Conservation (phyloP, 176 grass and related monocot genomes). For the Triticum timopheevii region DNA sequence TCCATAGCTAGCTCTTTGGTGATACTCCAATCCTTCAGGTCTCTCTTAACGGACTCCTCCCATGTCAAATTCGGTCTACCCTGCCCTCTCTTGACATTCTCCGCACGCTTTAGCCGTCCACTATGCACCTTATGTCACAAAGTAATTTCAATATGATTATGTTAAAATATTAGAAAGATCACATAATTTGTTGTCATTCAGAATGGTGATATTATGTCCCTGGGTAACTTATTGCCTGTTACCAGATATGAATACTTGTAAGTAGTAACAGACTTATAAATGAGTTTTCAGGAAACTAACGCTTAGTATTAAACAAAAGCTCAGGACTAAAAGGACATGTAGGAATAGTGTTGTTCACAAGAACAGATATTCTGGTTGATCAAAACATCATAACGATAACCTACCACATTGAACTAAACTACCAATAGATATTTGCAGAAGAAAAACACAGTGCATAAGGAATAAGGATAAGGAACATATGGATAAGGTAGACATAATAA, state of each 20-base stretch:
- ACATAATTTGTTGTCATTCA: background rate
- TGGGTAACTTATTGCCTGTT: background rate
- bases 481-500: constrained; percentile 30
- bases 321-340: background rate
- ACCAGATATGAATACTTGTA: background rate
- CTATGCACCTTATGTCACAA: background rate
- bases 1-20: too few species aligned
- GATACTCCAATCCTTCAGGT: too few species aligned
- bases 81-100: too few species aligned
- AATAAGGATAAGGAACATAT: background rate
- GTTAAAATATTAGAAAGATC: background rate
- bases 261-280: background rate
- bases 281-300: background rate
- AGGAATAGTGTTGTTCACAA: constrained; percentile 2
- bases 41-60: too few species aligned
- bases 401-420: background rate
- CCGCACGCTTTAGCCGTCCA: too few species aligned
- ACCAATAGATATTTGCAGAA: background rate
- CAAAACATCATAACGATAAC: background rate
- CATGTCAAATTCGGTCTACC: too few species aligned
- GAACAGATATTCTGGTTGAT: background rate
- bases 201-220: background rate
- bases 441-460: background rate
- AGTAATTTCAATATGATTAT: constrained; percentile 6
- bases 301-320: background rate